Conservation (phyloP, 228 moss, liverwort and hornwort genomes). For the Sphagnum fallax region DNA sequence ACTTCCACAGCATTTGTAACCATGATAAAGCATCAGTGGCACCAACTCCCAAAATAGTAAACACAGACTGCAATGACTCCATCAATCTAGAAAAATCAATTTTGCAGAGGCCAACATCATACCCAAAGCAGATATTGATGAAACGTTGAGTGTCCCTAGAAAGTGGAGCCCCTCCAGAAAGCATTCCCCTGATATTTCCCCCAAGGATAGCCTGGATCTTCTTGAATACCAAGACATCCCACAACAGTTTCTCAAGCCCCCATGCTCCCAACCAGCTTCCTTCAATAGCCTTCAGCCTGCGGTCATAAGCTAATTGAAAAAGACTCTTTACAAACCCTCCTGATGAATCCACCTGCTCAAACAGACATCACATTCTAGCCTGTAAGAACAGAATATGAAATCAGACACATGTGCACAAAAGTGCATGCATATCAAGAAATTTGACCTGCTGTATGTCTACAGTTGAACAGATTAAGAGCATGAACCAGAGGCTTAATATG, state of each 20-base stretch:
- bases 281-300: conserved; percentile 79
- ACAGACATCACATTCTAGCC: neutral
- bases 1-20: no score
- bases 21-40: no score
- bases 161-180: conserved; percentile 94
- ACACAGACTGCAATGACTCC: no score
- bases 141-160: conserved; percentile 92
- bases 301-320: conserved; percentile 70
- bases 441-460: no score
- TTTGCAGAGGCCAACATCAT: conserved; percentile 1
- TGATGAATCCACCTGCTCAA: conserved; percentile 54
- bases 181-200: conserved; percentile 76
- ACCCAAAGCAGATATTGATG: conserved; percentile 97
- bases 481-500: no score
- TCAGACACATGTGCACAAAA: no score
- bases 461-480: no score
- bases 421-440: no score
- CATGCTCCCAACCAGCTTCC: conserved; percentile 92
- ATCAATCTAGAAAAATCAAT: neutral
- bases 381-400: no score
- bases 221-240: conserved; percentile 71
- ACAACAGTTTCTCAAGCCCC: conserved; percentile 69
- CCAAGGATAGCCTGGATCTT: conserved; percentile 77
- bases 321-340: conserved; percentile 53
- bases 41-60: no score